Evolutionary conservation across 1,139 yeast species (phyloP).

Genomic region (Debaryomyces singareniensis): DNA sequence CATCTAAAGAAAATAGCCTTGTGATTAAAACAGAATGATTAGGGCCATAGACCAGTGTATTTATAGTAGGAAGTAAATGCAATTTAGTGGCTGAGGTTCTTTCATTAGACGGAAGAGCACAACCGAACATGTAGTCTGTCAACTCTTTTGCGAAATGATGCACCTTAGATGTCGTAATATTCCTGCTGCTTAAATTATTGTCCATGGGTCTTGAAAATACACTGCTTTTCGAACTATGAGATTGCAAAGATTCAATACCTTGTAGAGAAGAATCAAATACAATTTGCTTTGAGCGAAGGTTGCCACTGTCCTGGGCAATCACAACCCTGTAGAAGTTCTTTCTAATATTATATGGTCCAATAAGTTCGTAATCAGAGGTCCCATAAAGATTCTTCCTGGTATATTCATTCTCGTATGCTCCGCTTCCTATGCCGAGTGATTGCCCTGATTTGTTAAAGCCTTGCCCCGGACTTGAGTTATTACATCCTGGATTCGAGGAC

Average conservation of each 20-base stretch:
- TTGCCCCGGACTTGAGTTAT: background rate
- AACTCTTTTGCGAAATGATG: constrained; percentile 40
- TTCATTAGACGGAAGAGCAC: constrained; percentile 48
- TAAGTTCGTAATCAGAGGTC: constrained; percentile 23
- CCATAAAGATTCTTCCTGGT: constrained; percentile 40
- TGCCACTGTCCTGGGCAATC: constrained; percentile 50
- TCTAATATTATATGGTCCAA: constrained; percentile 27
- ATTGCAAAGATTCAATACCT: background rate
- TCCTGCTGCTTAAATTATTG: constrained; percentile 6
- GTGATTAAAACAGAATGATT: constrained; percentile 39
- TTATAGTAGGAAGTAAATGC: constrained; percentile 40
- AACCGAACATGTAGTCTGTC: constrained; percentile 51
- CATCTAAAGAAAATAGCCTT: constrained; percentile 37
- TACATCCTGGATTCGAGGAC: background rate
- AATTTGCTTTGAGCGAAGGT: constrained; percentile 40
- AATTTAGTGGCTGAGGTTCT: constrained; percentile 39
- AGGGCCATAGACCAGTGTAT: constrained; percentile 21
- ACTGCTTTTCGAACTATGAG: background rate
- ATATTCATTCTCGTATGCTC: constrained; percentile 36
- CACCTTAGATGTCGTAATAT: constrained; percentile 17
- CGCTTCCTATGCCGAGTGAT: constrained; percentile 2
- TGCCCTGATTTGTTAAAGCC: constrained; percentile 1
- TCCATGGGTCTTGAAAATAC: background rate
- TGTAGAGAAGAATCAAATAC: constrained; percentile 40
- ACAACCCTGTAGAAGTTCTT: constrained; percentile 35